Percentiles rank a stretch among this genome's conserved stretches.
Conservation (phyloP, 2,329 filamentous ascomycete species). For the Elsinoe arachidis region DNA sequence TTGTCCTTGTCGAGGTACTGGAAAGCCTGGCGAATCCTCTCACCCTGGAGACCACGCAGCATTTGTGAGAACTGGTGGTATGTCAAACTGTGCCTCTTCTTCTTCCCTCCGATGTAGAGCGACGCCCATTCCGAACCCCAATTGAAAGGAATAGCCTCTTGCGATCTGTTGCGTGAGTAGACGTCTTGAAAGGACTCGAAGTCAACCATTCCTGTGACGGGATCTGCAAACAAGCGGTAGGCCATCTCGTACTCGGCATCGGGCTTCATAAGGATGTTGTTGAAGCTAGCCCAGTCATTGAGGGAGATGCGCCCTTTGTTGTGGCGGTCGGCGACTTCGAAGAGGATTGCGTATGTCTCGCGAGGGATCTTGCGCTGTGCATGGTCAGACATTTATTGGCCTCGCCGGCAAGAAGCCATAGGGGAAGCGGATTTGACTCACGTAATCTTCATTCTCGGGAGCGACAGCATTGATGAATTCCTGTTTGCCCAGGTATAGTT, state of each 20-base stretch:
- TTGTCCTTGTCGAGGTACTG: constrained; percentile 81
- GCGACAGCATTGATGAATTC: constrained; percentile 88
- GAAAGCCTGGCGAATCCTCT: constrained; percentile 93
- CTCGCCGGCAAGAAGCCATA: neutral
- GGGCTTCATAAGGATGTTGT: constrained; percentile 85
- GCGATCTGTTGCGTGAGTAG: constrained; percentile 83
- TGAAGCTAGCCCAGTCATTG: constrained; percentile 84
- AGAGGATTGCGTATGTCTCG: constrained; percentile 90
- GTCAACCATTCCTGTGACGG: constrained; percentile 74
- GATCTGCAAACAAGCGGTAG: constrained; percentile 88
- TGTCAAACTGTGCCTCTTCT: constrained; percentile 80
- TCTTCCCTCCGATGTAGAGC: constrained; percentile 83
- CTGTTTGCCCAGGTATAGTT: constrained; percentile 71
- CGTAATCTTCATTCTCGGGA: constrained; percentile 80
- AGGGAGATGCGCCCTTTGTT: constrained; percentile 65
- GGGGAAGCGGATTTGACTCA: constrained; percentile 32
- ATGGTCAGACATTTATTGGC: neutral
- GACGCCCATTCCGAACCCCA: constrained; percentile 97
- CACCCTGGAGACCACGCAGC: constrained; percentile 89
- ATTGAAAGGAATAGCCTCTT: constrained; percentile 80
- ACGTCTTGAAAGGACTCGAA: constrained; percentile 79
- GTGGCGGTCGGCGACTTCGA: constrained; percentile 77
- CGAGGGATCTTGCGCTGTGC: constrained; percentile 91
- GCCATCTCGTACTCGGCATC: constrained; percentile 99
- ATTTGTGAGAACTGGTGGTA: constrained; percentile 98